Evolutionary conservation across 805 yeast genomes (phyloP), one percentile per base, ranked within the genome.

Genomic region (Zygosaccharomyces pseudorouxii): DNA sequence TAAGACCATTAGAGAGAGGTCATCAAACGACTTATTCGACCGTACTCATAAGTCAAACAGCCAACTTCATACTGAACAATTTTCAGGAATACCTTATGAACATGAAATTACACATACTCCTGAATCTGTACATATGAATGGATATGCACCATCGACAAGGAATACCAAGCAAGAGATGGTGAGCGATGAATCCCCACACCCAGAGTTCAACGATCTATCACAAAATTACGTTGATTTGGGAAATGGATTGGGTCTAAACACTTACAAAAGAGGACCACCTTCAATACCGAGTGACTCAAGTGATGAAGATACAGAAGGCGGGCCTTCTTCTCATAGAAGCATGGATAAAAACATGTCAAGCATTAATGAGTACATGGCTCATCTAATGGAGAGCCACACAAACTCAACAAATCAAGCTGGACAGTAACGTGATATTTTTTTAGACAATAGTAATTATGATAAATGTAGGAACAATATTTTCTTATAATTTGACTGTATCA

Each of bases 181-280:
- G 10, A 25, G 18, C 23, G 45, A 43, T 28, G 33, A 33, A 16
- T 45, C 49, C n/a, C 45, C 55, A 1, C 50, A 51, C 30, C 39
- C 52, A 5, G 52, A 46, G 25, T 48, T 48, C 20, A 46, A 51
- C 18, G 50, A 46, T 6, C 36, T 48, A 10, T 48, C 43, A 6
- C 53, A 51, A 16, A 59, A 58, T 12, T 56, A 55, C 42, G 59
- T 63, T 5, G 69, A 66, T 48, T 46, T 68, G 18, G 70, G 69
- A 9, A 63, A 66, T 48, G 70, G 71, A 18, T 59, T 68, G 35
- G 71, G 66, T 4, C 44, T 71, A 16, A 65, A 65, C 29, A 52
- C 64, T 3, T 67, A 68, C 29, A 63, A 56, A 50, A 62, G 66
- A 42, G 65, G 69, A 4, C 73, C 74, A 2, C 75, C 76, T 5